phyloP scores from a whole-genome alignment of 306 rosid species.

The Datisca glomerata region DNA sequence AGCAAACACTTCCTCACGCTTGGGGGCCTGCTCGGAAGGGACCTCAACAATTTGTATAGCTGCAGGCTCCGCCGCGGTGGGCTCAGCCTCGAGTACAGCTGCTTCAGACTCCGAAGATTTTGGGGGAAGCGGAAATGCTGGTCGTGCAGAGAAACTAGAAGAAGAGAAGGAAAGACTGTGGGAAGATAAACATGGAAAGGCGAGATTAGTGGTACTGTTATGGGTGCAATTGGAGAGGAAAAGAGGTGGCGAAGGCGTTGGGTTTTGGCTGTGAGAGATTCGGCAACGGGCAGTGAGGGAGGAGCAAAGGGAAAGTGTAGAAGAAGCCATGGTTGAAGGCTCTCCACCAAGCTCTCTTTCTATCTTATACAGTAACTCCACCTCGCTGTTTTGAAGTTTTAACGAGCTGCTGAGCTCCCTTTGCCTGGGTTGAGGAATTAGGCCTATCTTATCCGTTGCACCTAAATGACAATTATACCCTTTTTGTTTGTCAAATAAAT shows the following conservation, averaged over 20 bases:
- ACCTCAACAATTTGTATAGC: conserved; percentile 20
- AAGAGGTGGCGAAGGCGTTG: background rate
- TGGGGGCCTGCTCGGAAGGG: conserved; percentile 24
- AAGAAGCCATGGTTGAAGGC: conserved; percentile 41
- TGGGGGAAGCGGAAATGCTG: conserved; percentile 24
- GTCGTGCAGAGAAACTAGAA: conserved; percentile 22
- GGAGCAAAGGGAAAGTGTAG: conserved; percentile 51
- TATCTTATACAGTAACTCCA: no score
- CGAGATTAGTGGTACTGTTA: conserved; percentile 9
- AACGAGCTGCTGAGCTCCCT: no score
- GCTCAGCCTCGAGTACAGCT: conserved; percentile 2
- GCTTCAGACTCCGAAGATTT: conserved; percentile 27
- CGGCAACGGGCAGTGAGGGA: conserved; percentile 42
- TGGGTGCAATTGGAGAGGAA: conserved; percentile 10
- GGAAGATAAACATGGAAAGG: conserved; percentile 27
- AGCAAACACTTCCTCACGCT: conserved; percentile 70
- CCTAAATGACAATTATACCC: background rate
- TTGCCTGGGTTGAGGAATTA: no score
- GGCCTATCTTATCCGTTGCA: background rate
- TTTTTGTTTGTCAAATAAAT: background rate
- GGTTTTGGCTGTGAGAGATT: conserved; percentile 27
- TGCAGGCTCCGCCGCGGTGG: conserved; percentile 14
- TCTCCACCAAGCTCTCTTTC: background rate
- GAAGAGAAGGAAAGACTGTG: conserved; percentile 28
- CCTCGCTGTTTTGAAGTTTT: no score